A percentile compares a stretch with the other conserved stretches of the same genome.
phyloP scores from a whole-genome alignment of 1,139 yeast genomes.

The Kluyveromyces sp. region DNA sequence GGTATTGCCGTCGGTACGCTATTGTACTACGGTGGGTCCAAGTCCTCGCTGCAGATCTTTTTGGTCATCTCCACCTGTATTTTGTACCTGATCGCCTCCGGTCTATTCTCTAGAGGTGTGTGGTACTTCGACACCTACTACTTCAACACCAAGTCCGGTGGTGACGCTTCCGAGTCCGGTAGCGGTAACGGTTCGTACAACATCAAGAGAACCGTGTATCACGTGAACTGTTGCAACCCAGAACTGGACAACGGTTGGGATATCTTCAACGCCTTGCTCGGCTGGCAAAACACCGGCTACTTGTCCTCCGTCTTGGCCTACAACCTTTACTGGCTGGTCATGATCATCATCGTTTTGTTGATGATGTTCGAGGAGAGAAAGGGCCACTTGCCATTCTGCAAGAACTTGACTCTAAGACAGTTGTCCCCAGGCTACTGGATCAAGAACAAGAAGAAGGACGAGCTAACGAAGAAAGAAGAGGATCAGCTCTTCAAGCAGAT shows the following conservation, averaged over 20 bases:
- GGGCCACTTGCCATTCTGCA: constrained; percentile 56
- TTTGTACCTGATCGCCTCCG: constrained; percentile 79
- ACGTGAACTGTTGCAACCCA: constrained; percentile 91
- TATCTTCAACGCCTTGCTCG: constrained; percentile 77
- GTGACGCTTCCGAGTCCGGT: constrained; percentile 85
- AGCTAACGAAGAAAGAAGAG: constrained; percentile 47
- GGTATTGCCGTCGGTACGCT: constrained; percentile 61
- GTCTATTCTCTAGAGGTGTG: constrained; percentile 80
- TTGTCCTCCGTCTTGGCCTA: constrained; percentile 80
- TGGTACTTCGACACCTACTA: constrained; percentile 73
- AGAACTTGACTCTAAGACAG: constrained; percentile 45
- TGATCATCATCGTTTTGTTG: constrained; percentile 48
- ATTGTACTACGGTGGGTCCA: constrained; percentile 70
- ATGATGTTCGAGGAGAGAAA: constrained; percentile 67
- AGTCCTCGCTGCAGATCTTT: constrained; percentile 69
- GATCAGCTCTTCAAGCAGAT: constrained; percentile 47
- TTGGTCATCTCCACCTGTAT: constrained; percentile 74
- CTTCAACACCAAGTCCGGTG: constrained; percentile 63
- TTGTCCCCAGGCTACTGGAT: constrained; percentile 69
- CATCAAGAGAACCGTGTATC: constrained; percentile 73
- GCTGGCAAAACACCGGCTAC: constrained; percentile 92
- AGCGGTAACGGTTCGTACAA: constrained; percentile 91
- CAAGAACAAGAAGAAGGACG: constrained; percentile 59
- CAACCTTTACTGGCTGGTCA: constrained; percentile 71
- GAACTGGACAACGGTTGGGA: constrained; percentile 88